A percentile compares a stretch with the other conserved stretches of the same genome.
Conservation (phyloP, 768 basidiomycete genomes). For the Suillus cothurnatus region DNA sequence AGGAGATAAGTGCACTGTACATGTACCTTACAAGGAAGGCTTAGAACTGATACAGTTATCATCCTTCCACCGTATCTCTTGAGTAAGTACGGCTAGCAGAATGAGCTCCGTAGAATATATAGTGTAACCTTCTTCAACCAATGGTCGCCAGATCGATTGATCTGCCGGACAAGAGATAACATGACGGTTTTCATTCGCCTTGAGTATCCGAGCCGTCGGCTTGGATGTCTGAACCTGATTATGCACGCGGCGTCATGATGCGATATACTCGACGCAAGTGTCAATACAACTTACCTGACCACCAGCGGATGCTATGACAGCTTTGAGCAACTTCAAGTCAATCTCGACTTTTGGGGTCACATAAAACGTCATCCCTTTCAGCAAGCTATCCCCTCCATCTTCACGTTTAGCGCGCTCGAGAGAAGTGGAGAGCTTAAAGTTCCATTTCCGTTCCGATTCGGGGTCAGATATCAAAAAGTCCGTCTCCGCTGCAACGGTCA, state of each 20-base stretch:
- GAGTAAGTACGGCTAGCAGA: slow-evolving; percentile 62
- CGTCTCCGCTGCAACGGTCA: slow-evolving; percentile 53
- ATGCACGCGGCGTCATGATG: background rate
- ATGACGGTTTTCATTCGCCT: slow-evolving; percentile 49
- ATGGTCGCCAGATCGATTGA: slow-evolving; percentile 62
- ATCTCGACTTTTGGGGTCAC: slow-evolving; percentile 66
- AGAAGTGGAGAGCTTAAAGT: slow-evolving; percentile 62
- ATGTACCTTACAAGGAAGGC: slow-evolving; percentile 1
- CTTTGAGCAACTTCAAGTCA: slow-evolving; percentile 63
- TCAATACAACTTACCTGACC: slow-evolving; percentile 55
- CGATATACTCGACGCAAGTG: background rate
- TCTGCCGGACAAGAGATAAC: slow-evolving; percentile 73
- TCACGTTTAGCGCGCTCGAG: slow-evolving; percentile 55
- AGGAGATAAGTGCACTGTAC: background rate
- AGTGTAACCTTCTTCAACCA: slow-evolving; percentile 49
- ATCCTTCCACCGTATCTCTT: slow-evolving; percentile 67
- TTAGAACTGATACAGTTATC: slow-evolving; percentile 20
- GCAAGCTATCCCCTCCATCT: slow-evolving; percentile 49
- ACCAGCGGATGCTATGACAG: slow-evolving; percentile 68
- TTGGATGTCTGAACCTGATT: slow-evolving; percentile 44
- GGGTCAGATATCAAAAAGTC: slow-evolving; percentile 63
- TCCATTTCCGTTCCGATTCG: slow-evolving; percentile 64
- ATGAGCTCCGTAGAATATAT: slow-evolving; percentile 76
- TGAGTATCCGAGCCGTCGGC: slow-evolving; percentile 59
- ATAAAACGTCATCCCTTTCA: slow-evolving; percentile 72